Conservation (phyloP, 305 asterid genomes). For the Galium porrigens region DNA sequence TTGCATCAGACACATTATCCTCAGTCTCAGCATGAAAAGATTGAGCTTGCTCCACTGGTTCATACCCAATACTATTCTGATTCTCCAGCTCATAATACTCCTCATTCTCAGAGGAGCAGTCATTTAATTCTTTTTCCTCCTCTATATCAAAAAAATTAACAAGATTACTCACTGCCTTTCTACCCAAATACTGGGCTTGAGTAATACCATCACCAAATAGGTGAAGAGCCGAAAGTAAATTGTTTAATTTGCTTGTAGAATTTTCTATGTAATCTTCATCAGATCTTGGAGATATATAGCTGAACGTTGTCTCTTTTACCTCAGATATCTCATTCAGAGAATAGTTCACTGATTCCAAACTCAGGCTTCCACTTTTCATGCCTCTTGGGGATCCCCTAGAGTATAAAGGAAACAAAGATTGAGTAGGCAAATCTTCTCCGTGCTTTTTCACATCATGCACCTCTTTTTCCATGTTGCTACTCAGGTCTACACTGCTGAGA, state of each 20-base stretch:
- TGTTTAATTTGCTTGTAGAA: slow-evolving; percentile 39
- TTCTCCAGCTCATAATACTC: slow-evolving; percentile 9
- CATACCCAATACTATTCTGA: slow-evolving; percentile 2
- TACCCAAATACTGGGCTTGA: slow-evolving; percentile 85
- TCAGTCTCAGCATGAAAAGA: slow-evolving; percentile 1
- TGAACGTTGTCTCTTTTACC: slow-evolving; percentile 36
- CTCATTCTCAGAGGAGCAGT: slow-evolving; percentile 11
- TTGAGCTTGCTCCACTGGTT: slow-evolving; percentile 6
- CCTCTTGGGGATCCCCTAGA: slow-evolving; percentile 46
- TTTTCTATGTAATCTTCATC: slow-evolving; percentile 21
- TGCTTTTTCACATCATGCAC: slow-evolving; percentile 20
- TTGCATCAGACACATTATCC: slow-evolving; percentile 34
- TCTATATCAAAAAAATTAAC: slow-evolving; percentile 64
- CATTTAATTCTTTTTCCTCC: slow-evolving; percentile 26
- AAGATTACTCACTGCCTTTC: slow-evolving; percentile 77
- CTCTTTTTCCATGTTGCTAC: slow-evolving; percentile 36
- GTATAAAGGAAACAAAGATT: slow-evolving; percentile 26
- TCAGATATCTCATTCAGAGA: slow-evolving; percentile 54
- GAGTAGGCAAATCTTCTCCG: slow-evolving; percentile 25
- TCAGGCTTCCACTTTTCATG: slow-evolving; percentile 33
- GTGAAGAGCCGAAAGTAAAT: slow-evolving; percentile 72
- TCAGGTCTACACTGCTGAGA: slow-evolving; percentile 31
- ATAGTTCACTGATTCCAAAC: slow-evolving; percentile 34
- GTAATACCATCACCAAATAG: slow-evolving; percentile 80
- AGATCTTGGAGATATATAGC: slow-evolving; percentile 20